Conservation (phyloP, 2,329 filamentous ascomycete species). For the Xylaria sp. region DNA sequence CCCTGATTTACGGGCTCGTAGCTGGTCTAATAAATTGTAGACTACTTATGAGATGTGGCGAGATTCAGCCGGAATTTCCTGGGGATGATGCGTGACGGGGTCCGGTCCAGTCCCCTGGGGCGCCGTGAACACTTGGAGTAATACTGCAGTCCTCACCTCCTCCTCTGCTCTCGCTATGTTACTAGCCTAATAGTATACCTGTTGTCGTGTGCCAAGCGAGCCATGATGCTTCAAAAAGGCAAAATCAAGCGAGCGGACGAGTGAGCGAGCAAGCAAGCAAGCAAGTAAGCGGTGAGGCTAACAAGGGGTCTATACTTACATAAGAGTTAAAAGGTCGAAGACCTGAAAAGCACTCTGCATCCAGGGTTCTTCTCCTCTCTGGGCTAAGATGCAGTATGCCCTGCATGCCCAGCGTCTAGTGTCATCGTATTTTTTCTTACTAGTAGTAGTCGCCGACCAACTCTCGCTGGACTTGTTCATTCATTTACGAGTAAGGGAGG, state of each 20-base stretch:
- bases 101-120: neutral
- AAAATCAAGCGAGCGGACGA: slow-evolving; percentile 24
- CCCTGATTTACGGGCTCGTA: neutral
- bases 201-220: slow-evolving; percentile 23
- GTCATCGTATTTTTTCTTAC: neutral
- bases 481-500: neutral
- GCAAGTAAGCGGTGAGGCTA: slow-evolving; percentile 10
- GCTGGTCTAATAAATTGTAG: neutral
- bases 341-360: neutral
- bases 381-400: neutral
- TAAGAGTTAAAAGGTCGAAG: neutral
- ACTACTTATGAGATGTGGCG: neutral
- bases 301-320: neutral
- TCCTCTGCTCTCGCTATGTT: no score
- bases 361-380: neutral
- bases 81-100: neutral
- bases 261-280: slow-evolving; percentile 13
- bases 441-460: slow-evolving; percentile 2
- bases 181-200: no score
- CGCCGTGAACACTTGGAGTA: neutral
- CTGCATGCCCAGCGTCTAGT: neutral
- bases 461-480: neutral
- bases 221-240: slow-evolving; percentile 8
- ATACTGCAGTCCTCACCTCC: neutral
- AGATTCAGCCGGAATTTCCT: neutral